Evolutionary conservation across 2,329 filamentous ascomycete species (phyloP).

Genomic region (Neospermospora avenae): DNA sequence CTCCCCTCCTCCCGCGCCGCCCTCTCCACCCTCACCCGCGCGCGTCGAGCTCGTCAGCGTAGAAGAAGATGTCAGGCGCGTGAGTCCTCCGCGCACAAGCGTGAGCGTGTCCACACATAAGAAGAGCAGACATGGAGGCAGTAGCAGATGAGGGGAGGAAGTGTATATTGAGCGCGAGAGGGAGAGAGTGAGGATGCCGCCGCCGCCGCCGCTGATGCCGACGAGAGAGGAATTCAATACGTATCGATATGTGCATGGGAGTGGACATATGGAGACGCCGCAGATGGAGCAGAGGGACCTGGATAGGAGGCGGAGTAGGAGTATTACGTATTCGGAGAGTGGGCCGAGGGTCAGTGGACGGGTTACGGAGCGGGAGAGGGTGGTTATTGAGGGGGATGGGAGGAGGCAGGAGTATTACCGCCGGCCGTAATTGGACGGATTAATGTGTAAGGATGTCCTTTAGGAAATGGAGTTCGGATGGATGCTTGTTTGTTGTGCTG

Average conservation of each 20-base stretch:
- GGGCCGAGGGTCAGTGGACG: slow-evolving; percentile 21
- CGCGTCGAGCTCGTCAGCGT: slow-evolving; percentile 24
- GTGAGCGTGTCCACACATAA: slow-evolving; percentile 9
- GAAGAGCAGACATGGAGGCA: slow-evolving; percentile 14
- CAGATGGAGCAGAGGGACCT: slow-evolving; percentile 9
- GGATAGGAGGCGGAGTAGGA: slow-evolving; percentile 23
- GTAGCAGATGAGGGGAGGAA: slow-evolving; percentile 16
- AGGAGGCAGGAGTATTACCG: slow-evolving; percentile 32
- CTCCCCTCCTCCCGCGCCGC: slow-evolving; percentile 8
- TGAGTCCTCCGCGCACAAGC: slow-evolving; percentile 12
- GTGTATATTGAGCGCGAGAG: slow-evolving; percentile 31
- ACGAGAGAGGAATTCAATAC: slow-evolving; percentile 20
- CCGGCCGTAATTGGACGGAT: slow-evolving; percentile 8
- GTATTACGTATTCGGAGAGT: slow-evolving; percentile 26
- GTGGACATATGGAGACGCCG: slow-evolving; percentile 1
- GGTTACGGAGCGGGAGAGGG: slow-evolving; percentile 26
- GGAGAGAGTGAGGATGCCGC: slow-evolving; percentile 15
- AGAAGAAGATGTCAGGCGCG: slow-evolving; percentile 14
- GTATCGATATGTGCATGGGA: slow-evolving; percentile 26
- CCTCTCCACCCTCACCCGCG: slow-evolving; percentile 9
- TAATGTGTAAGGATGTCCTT: no score
- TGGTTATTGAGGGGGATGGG: slow-evolving; percentile 28
- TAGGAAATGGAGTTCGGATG: no score
- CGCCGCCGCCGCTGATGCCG: slow-evolving; percentile 1
- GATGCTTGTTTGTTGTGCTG: no score